phyloP scores from a whole-genome alignment of 2,329 filamentous ascomycete genomes.

The Colletotrichum acutatum region DNA sequence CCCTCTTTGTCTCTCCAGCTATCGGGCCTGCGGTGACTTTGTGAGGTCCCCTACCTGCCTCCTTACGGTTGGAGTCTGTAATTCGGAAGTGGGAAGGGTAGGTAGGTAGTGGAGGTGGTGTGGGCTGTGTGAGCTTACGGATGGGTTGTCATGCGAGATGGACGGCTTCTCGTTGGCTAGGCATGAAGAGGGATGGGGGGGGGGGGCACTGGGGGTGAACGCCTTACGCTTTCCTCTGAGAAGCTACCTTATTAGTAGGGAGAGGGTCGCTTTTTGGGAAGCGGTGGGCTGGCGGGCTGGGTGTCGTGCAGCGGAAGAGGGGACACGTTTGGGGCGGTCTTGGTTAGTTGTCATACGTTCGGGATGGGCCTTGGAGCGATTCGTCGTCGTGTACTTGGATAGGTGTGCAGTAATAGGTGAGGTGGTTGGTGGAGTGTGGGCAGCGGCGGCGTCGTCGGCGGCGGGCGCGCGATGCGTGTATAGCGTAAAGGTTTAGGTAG shows the following conservation, averaged over 20 bases:
- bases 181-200: neutral
- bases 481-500: neutral
- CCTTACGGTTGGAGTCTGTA: neutral
- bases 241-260: neutral
- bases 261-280: neutral
- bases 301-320: constrained; percentile 2
- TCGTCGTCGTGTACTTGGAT: neutral
- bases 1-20: constrained; percentile 12
- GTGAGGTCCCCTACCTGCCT: constrained; percentile 5
- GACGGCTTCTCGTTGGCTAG: constrained; percentile 31
- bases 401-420: neutral
- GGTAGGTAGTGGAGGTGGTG: neutral
- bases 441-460: neutral
- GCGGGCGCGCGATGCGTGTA: neutral
- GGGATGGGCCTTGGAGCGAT: constrained; percentile 26
- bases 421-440: neutral
- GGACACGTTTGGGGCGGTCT: constrained; percentile 15
- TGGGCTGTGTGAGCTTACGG: constrained; percentile 27
- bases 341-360: constrained; percentile 24
- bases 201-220: neutral
- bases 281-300: constrained; percentile 15
- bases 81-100: neutral
- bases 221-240: neutral
- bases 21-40: neutral
- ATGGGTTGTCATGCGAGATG: constrained; percentile 34